Base-by-base conservation (phyloP, 192 early-diverging fungal genomes). In the Diversispora eburnea region DNA sequence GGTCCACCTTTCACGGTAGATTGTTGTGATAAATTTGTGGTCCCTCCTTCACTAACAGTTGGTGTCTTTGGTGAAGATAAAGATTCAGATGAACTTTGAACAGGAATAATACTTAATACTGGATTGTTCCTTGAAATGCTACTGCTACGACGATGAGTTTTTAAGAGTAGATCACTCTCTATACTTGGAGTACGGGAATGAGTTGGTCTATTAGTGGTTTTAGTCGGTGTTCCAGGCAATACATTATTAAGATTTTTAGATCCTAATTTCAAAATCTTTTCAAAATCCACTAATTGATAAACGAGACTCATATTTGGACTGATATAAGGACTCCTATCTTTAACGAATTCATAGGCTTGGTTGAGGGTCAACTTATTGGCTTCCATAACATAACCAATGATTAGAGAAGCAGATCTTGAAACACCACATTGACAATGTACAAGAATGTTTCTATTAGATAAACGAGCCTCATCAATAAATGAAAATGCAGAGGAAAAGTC, bases 371-470 rank as follows among this genome's bases (percentile, higher is more conserved):
- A 72, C 0, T 75, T 72, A 74, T 85, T 77, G 0, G 85, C 81
- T 22, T 88, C 84, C 93, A 97, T 97, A 64, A 94, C 90, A 80
- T 93, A 95, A 3, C 91, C 93, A 65, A 97, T 92, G 12, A 95
- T 87, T 55, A 97, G 77, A 0, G 88, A 87, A 8, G 94, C 94
- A 22, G 93, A 95, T 62, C 95, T 82, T 20, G 95, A 93, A 22
- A 97, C 89, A 41, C 95, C 95, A 73, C 91, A 84, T 76, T 94
- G 91, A 84, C 95, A 97, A 72, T 93, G 90, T 8, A 97, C 90
- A 15, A 97, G 81, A 9, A 97, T 85, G 43, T 85, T 79, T 54
- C 83, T 68, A 52, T 86, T 85, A 10, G 73, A 58, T 6, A 22
- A 69, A 39, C 87, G 77, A 9, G 88, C 87, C 47, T 73, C 76